Conservation (phyloP, 2,329 filamentous ascomycete species). For the Cladophialophora psammophila region DNA sequence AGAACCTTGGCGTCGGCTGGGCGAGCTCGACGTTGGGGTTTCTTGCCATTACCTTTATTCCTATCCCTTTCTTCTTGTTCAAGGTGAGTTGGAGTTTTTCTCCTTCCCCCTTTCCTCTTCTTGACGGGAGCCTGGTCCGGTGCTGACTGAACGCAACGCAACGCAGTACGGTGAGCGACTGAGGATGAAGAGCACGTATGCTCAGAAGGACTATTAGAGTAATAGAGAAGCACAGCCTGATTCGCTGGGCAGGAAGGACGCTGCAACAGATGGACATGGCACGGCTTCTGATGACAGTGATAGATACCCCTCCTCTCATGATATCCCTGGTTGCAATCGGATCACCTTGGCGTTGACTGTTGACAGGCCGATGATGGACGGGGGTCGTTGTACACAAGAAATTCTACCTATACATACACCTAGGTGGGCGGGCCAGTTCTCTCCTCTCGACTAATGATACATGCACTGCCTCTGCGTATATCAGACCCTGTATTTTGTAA, state of each 20-base stretch:
- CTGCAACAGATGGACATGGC: background rate
- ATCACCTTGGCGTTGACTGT: too few species aligned
- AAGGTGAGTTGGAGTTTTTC: constrained; percentile 40
- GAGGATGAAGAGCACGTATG: constrained; percentile 29
- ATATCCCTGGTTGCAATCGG: background rate
- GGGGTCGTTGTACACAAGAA: background rate
- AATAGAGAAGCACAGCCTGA: too few species aligned
- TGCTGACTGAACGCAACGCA: background rate
- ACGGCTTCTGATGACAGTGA: background rate
- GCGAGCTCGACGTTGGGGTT: constrained; percentile 49
- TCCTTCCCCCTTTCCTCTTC: constrained; percentile 43
- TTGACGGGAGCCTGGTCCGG: constrained; percentile 19
- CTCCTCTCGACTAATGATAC: too few species aligned
- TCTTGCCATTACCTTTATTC: constrained; percentile 47
- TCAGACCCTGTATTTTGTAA: too few species aligned
- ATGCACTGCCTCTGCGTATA: too few species aligned
- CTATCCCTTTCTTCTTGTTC: constrained; percentile 39
- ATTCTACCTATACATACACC: background rate
- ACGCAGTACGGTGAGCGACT: constrained; percentile 30
- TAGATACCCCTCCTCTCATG: background rate
- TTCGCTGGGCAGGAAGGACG: too few species aligned
- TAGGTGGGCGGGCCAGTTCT: background rate
- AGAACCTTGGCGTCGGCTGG: constrained; percentile 48
- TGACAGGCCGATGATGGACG: background rate
- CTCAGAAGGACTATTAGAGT: constrained; percentile 31